Conservation (phyloP, 78 protist genomes). For the Tieghemostelium lacteum region DNA sequence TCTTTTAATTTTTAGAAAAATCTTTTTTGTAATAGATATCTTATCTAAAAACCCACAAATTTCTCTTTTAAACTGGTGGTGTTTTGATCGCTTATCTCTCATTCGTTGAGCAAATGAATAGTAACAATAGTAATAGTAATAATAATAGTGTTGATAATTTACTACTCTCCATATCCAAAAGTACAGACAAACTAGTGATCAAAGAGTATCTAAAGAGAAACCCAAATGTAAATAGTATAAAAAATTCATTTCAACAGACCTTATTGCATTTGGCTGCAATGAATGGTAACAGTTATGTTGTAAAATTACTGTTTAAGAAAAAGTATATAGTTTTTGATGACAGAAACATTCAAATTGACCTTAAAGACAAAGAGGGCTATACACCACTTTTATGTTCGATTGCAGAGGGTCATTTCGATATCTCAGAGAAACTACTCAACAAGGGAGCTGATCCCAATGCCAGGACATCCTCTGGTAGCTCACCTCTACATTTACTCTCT, state of each 20-base stretch:
- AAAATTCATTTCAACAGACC: constrained; percentile 26
- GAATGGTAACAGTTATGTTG: constrained; percentile 38
- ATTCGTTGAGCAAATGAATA: too few relatives aligned
- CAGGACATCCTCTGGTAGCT: constrained; percentile 30
- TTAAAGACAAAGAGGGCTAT: constrained; percentile 56
- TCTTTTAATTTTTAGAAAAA: too few relatives aligned
- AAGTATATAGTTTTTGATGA: constrained; percentile 39
- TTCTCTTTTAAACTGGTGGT: too few relatives aligned
- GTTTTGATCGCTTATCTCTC: too few relatives aligned
- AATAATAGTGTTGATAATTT: not conserved
- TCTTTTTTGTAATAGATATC: too few relatives aligned
- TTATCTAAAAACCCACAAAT: too few relatives aligned
- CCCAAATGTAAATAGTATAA: not conserved
- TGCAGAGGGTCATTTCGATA: constrained; percentile 40
- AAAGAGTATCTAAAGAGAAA: constrained; percentile 24
- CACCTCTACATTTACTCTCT: constrained; percentile 49
- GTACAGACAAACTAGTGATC: constrained; percentile 8
- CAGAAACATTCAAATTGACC: constrained; percentile 9
- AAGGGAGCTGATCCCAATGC: constrained; percentile 55
- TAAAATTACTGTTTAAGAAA: constrained; percentile 38
- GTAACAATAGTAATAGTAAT: too few relatives aligned
- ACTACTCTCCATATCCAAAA: constrained; percentile 10
- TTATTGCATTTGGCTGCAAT: constrained; percentile 33
- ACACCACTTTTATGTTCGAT: constrained; percentile 50
- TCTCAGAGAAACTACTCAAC: constrained; percentile 20